Evolutionary conservation across 805 yeast species (phyloP).

Genomic region (Ogataea philodendri): DNA sequence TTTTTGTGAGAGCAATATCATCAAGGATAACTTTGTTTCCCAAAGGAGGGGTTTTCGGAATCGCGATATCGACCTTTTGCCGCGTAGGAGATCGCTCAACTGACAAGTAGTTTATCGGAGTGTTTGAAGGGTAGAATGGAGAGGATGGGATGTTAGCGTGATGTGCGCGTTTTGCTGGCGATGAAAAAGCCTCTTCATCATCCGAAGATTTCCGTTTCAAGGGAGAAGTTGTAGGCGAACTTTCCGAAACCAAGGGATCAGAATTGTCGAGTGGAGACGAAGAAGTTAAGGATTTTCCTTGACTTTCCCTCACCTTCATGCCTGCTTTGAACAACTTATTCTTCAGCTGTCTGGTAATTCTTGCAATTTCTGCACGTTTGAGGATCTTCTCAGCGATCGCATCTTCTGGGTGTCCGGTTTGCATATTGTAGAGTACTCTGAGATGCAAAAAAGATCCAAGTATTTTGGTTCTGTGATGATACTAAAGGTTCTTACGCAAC

Average conservation of each 20-base stretch:
- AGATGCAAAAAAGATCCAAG: no score
- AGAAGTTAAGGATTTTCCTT: slow-evolving; percentile 19
- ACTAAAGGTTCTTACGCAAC: no score
- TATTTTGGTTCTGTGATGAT: no score
- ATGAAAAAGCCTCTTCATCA: slow-evolving; percentile 20
- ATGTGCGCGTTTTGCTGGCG: slow-evolving; percentile 30
- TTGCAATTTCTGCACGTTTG: slow-evolving; percentile 45
- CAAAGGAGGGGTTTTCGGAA: slow-evolving; percentile 34
- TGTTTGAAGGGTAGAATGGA: slow-evolving; percentile 27
- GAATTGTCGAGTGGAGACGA: slow-evolving; percentile 15
- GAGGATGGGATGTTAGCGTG: slow-evolving; percentile 30
- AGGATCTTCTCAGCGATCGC: slow-evolving; percentile 43
- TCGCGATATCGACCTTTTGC: slow-evolving; percentile 20
- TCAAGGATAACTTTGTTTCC: slow-evolving; percentile 18
- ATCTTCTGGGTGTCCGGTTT: slow-evolving; percentile 32
- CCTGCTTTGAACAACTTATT: slow-evolving; percentile 43
- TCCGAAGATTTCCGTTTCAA: slow-evolving; percentile 28
- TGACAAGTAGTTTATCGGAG: slow-evolving; percentile 13
- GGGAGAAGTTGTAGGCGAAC: slow-evolving; percentile 25
- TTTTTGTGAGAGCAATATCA: slow-evolving; percentile 20
- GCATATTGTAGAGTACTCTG: slow-evolving; percentile 16
- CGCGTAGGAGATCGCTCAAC: slow-evolving; percentile 20
- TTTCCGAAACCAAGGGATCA: slow-evolving; percentile 1
- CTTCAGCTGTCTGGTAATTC: slow-evolving; percentile 44
- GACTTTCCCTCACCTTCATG: slow-evolving; percentile 34